Evolutionary conservation across 2,329 filamentous ascomycete species (phyloP).

Genomic region (Pestalotiopsis sp.): DNA sequence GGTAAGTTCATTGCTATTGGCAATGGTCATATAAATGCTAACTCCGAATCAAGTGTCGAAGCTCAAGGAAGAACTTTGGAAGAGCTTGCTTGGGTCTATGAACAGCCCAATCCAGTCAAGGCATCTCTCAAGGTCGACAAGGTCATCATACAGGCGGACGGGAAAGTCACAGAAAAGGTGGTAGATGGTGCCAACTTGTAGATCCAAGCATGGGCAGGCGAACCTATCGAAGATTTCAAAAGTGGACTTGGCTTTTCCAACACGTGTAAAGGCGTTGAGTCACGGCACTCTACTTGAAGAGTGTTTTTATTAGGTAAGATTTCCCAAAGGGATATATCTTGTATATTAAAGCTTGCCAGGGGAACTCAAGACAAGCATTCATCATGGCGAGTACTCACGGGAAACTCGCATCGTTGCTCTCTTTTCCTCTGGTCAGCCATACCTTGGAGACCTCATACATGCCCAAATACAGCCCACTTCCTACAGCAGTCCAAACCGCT

Average conservation of each 20-base stretch:
- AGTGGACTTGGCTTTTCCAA: no score
- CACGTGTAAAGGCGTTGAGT: no score
- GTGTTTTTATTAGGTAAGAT: no score
- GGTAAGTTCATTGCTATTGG: slow-evolving; percentile 31
- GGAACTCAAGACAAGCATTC: no score
- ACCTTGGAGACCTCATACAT: slow-evolving; percentile 81
- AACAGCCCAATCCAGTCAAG: slow-evolving; percentile 51
- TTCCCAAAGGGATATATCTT: no score
- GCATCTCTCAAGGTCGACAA: slow-evolving; percentile 52
- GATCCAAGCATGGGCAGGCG: no score
- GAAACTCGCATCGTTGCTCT: neutral
- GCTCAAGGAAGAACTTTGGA: slow-evolving; percentile 51
- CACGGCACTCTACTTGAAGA: no score
- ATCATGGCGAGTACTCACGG: neutral
- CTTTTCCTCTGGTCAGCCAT: slow-evolving; percentile 53
- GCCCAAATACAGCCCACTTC: slow-evolving; percentile 82
- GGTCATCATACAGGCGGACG: slow-evolving; percentile 46
- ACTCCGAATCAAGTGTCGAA: slow-evolving; percentile 40
- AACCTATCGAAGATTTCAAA: no score
- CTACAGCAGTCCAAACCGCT: slow-evolving; percentile 78
- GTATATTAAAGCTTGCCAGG: no score
- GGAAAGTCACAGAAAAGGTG: slow-evolving; percentile 48
- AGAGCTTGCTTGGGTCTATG: slow-evolving; percentile 51
- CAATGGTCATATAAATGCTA: slow-evolving; percentile 11
- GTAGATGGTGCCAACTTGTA: slow-evolving; percentile 18